Base-by-base conservation (phyloP, 129 eudicot genomes). In the Gnaphalium uliginosum region DNA sequence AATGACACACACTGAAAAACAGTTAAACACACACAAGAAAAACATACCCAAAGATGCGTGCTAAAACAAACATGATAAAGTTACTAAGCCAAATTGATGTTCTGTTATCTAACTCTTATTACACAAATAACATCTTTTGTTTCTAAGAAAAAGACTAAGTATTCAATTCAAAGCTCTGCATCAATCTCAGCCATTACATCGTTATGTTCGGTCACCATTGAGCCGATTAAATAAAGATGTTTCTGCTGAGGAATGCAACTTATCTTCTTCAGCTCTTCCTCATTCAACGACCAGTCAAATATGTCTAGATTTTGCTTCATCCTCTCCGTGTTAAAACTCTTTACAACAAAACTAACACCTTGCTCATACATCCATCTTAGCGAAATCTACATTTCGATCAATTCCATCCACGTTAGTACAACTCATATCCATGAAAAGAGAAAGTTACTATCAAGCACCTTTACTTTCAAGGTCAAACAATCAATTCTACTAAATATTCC, bases 281-380 rank as follows among this genome's bases (percentile, higher is more conserved):
- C 57, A 0, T 72, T 79, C 65, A 87, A 39, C 0, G 80, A 74
- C 83, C 86, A 87, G 66, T 76, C 89, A 26, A 82, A 82, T 63
- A 87, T 84, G 9, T 76, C 73, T 10, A 87, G 66, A 56, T 87
- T 87, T 32, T 87, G 68, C 37, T 24, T 72, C 91, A 87, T 87
- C 65, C 88, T 78, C 56, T 81, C 84, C 66, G 67, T 76, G 83
- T 86, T 86, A 53, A 50, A 84, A 78, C 88, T 87, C 71, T 86
- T 86, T 30, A 83, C 71, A 33, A 73, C 78, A 1, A 81, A 30
- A 48, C 81, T 76, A 26, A 84, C 91, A 63, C 88, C 91, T 79
- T 87, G 86, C 73, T 87, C 86, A 22, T 84, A 81, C 19, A 82
- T 77, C 91, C 91, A 87, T 46, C 88, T 78, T 74, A 87, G 32